Evolutionary conservation across 306 rosid species (phyloP), one percentile per base, ranked within the genome.

Genomic region (Quercus dentata): DNA sequence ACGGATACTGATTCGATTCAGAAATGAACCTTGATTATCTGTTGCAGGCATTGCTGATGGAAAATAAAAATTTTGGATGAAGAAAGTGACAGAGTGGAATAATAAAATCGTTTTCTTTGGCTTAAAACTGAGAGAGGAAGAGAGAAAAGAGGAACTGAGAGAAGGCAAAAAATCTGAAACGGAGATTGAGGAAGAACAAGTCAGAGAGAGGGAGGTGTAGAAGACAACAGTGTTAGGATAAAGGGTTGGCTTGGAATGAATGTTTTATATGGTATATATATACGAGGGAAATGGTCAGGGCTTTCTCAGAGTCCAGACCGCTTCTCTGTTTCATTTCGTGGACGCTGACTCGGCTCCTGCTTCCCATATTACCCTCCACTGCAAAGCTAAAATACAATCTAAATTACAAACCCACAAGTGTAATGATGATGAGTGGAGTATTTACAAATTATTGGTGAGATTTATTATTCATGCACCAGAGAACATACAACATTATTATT

Each of bases 1-100:
- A 2, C 99, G 91, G 69, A 93, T 91, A 79, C 99, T 93, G 75
- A 96, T 93, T 28, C 99, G 87, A 56, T 95, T 94, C 81, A 96
- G 88, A 55, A 96, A 96, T 0, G 99, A 93, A 25, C 93, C 88
- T 63, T 90, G 99, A 65, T 91, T 81, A 0, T 92, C 97, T 13
- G 98, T 89, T 0, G 97, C 91, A 20, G 90, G 90, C 99, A 95
- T 95, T 79, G 64, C 88, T 35, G n/a, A 12, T 10, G 25, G n/a
- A 15, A 54, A 55, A 70, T 27, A n/a, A 23, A 19, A 41, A 35
- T 46, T 18, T 11, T 52, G 5, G 1, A n/a, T 9, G 5, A 56
- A 46, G 51, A 30, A 15, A 28, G 70, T 13, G 5, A 49, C 27
- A 49, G 10, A 62, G 19, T 38, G 17, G 25, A 63, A 49, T 12